Evolutionary conservation across 106 monocot genomes (phyloP), one percentile per base, ranked within the genome.

Genomic region (Dendrobium huoshanense): DNA sequence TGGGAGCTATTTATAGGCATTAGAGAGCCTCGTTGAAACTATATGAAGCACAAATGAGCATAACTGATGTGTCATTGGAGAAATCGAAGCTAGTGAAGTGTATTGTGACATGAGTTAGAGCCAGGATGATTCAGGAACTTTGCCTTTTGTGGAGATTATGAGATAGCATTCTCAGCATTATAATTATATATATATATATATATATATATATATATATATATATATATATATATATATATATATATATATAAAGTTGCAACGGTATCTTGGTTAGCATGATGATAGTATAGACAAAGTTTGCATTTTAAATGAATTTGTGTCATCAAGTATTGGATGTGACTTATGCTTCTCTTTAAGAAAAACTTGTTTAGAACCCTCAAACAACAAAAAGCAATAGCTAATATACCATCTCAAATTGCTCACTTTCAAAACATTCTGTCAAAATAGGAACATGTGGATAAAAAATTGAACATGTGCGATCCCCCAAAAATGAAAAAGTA

Each of bases 221-320:
- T n/a, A 17, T 61, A 61, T 17, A 27, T 51, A 15, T 51, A 51
- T 27, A 27, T 27, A 27, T 27, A 27, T 31, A 31, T 31, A 31
- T 10, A 64, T n/a, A 17, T n/a, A 18, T 64, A 64, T 18, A 31
- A 31, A 31, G 31, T 64, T 6, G 5, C 61, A 18, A 20, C n/a
- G 19, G 61, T 64, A 64, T 20, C n/a, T 20, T 18, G 17, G 17
- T 64, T 20, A 64, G 61, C 6, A 64, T 64, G 13, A 18, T 64
- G n/a, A 18, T 37, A 37, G 37, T 64, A 17, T 64, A n/a, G 61
- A 64, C 13, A 64, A 20, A 20, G 54, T 20, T 64, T 64, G 17
- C 61, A 64, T 20, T 64, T 64, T 64, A 64, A 64, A 64, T n/a
- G n/a, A 64, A 64, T 64, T 64, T 64, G 61, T 64, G 22, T n/a